Percentiles rank a stretch among this genome's conserved stretches.
These are phyloP conservation scores for Starmera pachycereana DNA, from an alignment of 805 yeast species.

Conservation along the genomic window DNA sequence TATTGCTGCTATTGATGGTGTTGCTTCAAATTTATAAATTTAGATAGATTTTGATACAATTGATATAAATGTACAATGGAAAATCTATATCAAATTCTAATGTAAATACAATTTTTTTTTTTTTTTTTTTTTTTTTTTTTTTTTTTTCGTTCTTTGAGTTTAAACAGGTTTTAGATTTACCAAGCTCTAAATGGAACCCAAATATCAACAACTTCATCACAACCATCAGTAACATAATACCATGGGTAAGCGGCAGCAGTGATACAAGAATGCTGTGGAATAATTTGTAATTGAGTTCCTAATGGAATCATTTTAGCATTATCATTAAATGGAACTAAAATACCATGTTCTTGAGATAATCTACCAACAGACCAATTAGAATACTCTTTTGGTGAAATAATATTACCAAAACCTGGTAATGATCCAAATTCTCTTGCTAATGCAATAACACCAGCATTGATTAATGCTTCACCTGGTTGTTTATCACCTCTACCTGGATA, in stretches of 20 bases:
- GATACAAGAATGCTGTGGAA: slow-evolving; percentile 70
- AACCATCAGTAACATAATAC: slow-evolving; percentile 43
- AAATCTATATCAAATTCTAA: too few species aligned
- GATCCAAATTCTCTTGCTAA: slow-evolving; percentile 57
- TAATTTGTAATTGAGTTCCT: slow-evolving; percentile 44
- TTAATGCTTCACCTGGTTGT: slow-evolving; percentile 47
- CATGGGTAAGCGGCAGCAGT: slow-evolving; percentile 52
- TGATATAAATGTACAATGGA: too few species aligned
- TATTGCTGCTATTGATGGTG: background rate
- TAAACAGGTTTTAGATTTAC: slow-evolving; percentile 10
- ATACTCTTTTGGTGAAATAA: slow-evolving; percentile 29
- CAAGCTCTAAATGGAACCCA: slow-evolving; percentile 58
- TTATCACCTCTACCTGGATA: slow-evolving; percentile 46
- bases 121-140: too few species aligned
- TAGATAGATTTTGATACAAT: too few species aligned
- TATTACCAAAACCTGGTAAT: slow-evolving; percentile 49
- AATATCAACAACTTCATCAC: slow-evolving; percentile 41
- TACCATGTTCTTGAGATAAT: slow-evolving; percentile 74
- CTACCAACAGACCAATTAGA: slow-evolving; percentile 57
- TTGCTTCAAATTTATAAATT: too few species aligned
- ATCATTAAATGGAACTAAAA: slow-evolving; percentile 34
- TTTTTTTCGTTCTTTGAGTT: too few species aligned
- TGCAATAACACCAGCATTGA: slow-evolving; percentile 67
- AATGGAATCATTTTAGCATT: slow-evolving; percentile 30
- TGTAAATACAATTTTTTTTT: too few species aligned